These are phyloP conservation scores for Cryptosporidium andersoni DNA, from an alignment of 169 alveolate genomes.

Conservation along the genomic window DNA sequence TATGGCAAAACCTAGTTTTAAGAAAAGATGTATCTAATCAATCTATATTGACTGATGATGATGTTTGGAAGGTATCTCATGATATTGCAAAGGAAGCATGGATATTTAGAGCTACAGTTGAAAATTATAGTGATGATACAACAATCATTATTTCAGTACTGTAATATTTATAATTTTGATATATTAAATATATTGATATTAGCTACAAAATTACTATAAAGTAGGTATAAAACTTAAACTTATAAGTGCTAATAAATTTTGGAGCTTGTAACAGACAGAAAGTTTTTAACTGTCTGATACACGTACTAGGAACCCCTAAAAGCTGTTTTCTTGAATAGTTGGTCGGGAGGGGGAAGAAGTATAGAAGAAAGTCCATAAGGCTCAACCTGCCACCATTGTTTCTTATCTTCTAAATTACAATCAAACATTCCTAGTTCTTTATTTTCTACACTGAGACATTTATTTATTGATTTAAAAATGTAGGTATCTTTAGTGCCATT, in stretches of 20 bases:
- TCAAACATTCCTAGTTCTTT: constrained; percentile 1
- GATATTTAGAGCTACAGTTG: constrained; percentile 63
- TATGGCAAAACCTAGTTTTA: constrained; percentile 18
- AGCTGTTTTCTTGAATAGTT: constrained; percentile 33
- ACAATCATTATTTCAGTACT: constrained; percentile 38
- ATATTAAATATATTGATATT: background rate
- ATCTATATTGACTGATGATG: constrained; percentile 25
- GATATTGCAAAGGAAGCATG: constrained; percentile 31
- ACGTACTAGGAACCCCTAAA: constrained; percentile 38
- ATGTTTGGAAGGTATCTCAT: constrained; percentile 10
- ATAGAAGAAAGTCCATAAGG: constrained; percentile 14
- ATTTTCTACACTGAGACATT: constrained; percentile 25
- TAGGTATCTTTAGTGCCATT: background rate
- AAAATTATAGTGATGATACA: constrained; percentile 63
- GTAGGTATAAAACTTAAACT: background rate
- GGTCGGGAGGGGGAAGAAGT: constrained; percentile 61
- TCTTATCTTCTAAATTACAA: constrained; percentile 19
- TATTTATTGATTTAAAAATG: constrained; percentile 7
- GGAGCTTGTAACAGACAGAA: background rate
- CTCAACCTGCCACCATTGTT: constrained; percentile 49
- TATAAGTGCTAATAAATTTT: background rate
- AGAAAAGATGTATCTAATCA: constrained; percentile 17
- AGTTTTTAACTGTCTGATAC: background rate
- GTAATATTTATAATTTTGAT: background rate
- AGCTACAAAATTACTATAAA: background rate